phyloP scores from a whole-genome alignment of 106 monocot genomes.

The Amphibolis antarctica region DNA sequence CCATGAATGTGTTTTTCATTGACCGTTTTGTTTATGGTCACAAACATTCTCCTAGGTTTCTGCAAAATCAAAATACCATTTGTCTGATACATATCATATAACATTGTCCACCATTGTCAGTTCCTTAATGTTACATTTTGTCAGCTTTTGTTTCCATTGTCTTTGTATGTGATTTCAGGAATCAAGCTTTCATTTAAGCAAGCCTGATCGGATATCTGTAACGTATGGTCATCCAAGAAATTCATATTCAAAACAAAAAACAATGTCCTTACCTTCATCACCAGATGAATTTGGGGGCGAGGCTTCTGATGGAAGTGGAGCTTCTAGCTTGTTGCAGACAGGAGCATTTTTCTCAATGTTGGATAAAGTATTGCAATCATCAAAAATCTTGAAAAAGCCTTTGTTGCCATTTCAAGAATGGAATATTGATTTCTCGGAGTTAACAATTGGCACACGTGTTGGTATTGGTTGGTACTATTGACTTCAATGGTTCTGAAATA shows the following conservation, averaged over 20 bases:
- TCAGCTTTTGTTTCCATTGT: background rate
- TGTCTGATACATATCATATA: no score
- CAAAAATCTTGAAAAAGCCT: slow-evolving; percentile 54
- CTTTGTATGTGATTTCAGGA: slow-evolving; percentile 15
- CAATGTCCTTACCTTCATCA: slow-evolving; percentile 79
- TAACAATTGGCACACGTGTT: slow-evolving; percentile 79
- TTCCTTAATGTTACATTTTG: no score
- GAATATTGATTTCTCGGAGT: slow-evolving; percentile 80
- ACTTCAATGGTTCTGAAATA: background rate
- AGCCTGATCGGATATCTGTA: slow-evolving; percentile 25
- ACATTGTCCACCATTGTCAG: no score
- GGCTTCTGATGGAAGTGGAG: slow-evolving; percentile 24
- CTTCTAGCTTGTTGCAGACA: slow-evolving; percentile 30
- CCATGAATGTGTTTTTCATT: no score
- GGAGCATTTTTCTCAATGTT: slow-evolving; percentile 38
- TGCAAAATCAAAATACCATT: no score
- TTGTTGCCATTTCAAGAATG: slow-evolving; percentile 75
- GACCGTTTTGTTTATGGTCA: no score
- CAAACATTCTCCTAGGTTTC: no score
- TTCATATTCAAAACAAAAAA: slow-evolving; percentile 53
- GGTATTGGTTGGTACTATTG: slow-evolving; percentile 25
- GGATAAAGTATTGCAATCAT: slow-evolving; percentile 62
- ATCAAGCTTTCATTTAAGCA: slow-evolving; percentile 22
- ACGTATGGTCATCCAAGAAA: slow-evolving; percentile 25
- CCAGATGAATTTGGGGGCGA: slow-evolving; percentile 54